Base-by-base conservation (phyloP, 148 eudicot species). In the Rhododendron ferrugineum region DNA sequence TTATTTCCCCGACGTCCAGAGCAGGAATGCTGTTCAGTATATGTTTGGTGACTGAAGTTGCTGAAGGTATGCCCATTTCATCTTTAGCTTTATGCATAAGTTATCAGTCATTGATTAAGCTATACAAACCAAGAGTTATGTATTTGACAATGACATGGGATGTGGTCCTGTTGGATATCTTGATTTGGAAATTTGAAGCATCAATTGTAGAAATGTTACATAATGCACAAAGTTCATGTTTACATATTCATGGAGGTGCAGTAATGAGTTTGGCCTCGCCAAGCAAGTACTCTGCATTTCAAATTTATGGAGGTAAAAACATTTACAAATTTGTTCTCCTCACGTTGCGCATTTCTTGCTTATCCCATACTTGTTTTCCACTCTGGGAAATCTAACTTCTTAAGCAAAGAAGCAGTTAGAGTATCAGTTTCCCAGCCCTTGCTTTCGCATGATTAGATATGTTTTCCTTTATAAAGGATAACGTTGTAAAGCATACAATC, bases 1-100 rank as follows among this genome's bases (percentile, higher is more conserved):
- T 90, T 52, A 89, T 95, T 85, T 92, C 98, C 84, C 92, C 98
- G 23, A 85, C 94, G 85, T 95, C 96, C 42, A 94, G 88, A 92
- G 93, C 99, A 87, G 98, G 95, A 85, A 86, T 97, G 84, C 56
- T 97, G 84, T 97, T 97, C 89, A 93, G 93, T 78, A 90, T 97
- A 87, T 92, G 94, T 88, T 88, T 95, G 85, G 90, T 83, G 75
- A 83, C 88, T 46, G 32, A 85, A 42, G 60, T 85, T 84, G 50
- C 82, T 76, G 81, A 87, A 90, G 96, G 99, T 95, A 91, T 28
- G 62, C 89, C 32, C 68, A 74, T 49, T 75, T 85, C 42, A 3
- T 70, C 64, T n/a, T 46, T 85, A 44, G 74, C 44, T 85, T 84
- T 54, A 81, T 32, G 14, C 37, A 23, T 14, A 50, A 49, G n/a